Percentiles rank a stretch among this genome's conserved stretches.
These are phyloP conservation scores for Sporobolomyces phaffii DNA, from an alignment of 768 basidiomycete species.

Conservation along the genomic window DNA sequence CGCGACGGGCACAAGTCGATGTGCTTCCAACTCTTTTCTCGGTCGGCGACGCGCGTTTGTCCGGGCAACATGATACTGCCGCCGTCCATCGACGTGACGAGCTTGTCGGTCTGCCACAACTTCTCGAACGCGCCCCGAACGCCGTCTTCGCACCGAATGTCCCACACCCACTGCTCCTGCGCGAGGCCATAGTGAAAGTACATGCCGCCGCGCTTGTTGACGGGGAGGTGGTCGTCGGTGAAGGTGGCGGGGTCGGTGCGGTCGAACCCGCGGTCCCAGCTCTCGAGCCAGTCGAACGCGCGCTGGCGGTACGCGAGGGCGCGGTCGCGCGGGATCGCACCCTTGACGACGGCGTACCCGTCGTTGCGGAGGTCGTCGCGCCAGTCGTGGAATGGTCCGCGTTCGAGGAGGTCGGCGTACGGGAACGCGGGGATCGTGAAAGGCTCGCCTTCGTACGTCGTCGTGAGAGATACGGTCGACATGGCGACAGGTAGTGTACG, in stretches of 20 bases:
- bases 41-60: background rate
- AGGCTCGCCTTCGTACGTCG: constrained; percentile 2
- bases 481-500: background rate
- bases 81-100: constrained; percentile 42
- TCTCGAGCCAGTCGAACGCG: constrained; percentile 39
- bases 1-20: constrained; percentile 23
- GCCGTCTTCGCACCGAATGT: constrained; percentile 36
- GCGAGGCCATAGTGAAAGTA: constrained; percentile 27
- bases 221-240: background rate
- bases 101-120: constrained; percentile 43
- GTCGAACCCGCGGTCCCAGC: constrained; percentile 13
- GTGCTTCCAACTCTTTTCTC: constrained; percentile 21
- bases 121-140: constrained; percentile 42
- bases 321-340: constrained; percentile 38
- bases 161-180: constrained; percentile 33
- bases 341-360: constrained; percentile 42
- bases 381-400: constrained; percentile 22
- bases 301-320: constrained; percentile 36
- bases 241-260: constrained; percentile 9
- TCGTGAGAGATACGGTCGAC: constrained; percentile 8
- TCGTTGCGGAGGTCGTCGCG: constrained; percentile 28
- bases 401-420: constrained; percentile 18
- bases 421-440: constrained; percentile 16
- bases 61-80: constrained; percentile 39
- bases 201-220: constrained; percentile 38